Base-by-base conservation (phyloP, 179 eudicot genomes). In the Vitellaria paradoxa region DNA sequence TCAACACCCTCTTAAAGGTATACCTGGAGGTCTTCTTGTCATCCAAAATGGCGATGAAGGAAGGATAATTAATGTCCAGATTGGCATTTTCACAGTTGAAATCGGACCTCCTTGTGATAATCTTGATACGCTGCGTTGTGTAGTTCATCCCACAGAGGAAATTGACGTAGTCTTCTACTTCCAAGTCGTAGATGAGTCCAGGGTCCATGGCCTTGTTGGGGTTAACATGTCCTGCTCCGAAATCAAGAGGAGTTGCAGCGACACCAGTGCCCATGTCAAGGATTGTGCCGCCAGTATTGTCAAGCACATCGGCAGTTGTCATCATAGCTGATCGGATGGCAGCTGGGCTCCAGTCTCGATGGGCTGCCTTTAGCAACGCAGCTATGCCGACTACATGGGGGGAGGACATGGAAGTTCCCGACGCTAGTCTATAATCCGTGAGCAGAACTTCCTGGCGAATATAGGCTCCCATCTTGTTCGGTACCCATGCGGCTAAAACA, bases 321-420 rank as follows among this genome's bases (percentile, higher is more conserved):
- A 91, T 89, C 82, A 91, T 83, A 5, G 93, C 96, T 0, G 91
- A 91, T 53, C 85, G 82, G 10, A 91, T 89, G 59, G 89, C 86
- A 3, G 91, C 86, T 0, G 92, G 86, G 67, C 81, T 87, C 95
- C 95, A 91, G 12, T 88, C 73, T 0, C 84, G 87, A 63, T 91
- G 92, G 17, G 64, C 24, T 0, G 64, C 52, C 21, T 60, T 73
- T 2, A 73, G 21, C 20, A 73, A 20, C 7, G 65, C 76, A 9
- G 66, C 65, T 4, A 73, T 40, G 23, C 76, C 76, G 0, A 26
- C 66, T 10, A 73, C 50, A n/a, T 57, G 76, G 5, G 76, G 76
- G 12, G 50, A 56, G 9, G 76, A 57, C 66, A 73, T 26, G 11
- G 76, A 73, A 1, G 76, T 72, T 0, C 76, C 76, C 5, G 76